Evolutionary conservation across 169 alveolate genomes (phyloP).

Genomic region (Babesia bigemina): DNA sequence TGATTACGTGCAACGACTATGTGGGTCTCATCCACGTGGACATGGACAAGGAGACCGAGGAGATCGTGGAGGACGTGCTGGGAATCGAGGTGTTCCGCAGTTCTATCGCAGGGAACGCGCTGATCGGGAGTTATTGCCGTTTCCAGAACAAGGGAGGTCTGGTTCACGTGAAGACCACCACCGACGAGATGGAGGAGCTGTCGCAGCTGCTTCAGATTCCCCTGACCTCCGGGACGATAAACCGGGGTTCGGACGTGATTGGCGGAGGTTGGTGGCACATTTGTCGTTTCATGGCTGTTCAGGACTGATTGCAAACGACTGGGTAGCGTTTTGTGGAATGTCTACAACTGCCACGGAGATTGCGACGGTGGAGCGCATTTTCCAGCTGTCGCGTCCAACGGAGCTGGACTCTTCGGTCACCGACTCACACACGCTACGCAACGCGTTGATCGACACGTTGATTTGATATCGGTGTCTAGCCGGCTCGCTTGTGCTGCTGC

Average conservation of each 20-base stretch:
- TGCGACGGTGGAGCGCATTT: conserved; percentile 93
- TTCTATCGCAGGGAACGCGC: conserved; percentile 97
- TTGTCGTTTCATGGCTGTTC: conserved; percentile 67
- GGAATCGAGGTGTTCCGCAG: conserved; percentile 98
- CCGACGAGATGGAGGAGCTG: conserved; percentile 97
- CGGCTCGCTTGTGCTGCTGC: background rate
- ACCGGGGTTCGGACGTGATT: conserved; percentile 97
- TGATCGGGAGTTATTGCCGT: conserved; percentile 96
- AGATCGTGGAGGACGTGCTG: conserved; percentile 94
- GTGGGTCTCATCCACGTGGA: conserved; percentile 97
- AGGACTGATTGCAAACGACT: conserved; percentile 97
- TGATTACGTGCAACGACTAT: conserved; percentile 97
- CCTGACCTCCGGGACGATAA: conserved; percentile 98
- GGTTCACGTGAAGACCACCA: conserved; percentile 94
- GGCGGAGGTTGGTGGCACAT: conserved; percentile 77
- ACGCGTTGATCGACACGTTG: conserved; percentile 77
- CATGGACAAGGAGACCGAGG: conserved; percentile 98
- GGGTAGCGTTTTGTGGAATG: conserved; percentile 98
- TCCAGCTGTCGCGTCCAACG: conserved; percentile 85
- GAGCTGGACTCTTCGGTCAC: conserved; percentile 66
- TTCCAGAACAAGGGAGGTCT: conserved; percentile 97
- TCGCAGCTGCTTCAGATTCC: conserved; percentile 94
- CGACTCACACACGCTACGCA: conserved; percentile 61
- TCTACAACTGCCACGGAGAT: conserved; percentile 99
- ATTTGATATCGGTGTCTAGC: conserved; percentile 11